Evolutionary conservation across 75 land plant genomes (phyloP).

Genomic region (Cryptomeria japonica): DNA sequence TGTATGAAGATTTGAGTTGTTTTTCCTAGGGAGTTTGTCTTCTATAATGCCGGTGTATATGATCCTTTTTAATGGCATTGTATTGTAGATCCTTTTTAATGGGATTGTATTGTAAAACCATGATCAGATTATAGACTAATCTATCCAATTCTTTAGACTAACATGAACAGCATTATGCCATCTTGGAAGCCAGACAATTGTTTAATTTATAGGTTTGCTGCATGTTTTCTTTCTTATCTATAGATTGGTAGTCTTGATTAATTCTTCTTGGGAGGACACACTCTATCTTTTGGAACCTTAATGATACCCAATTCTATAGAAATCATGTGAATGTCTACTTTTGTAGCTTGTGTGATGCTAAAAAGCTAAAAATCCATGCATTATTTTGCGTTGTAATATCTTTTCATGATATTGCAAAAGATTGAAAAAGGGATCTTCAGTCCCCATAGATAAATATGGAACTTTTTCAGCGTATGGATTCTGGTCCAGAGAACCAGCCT

Average conservation of each 20-base stretch:
- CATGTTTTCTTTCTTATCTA: not conserved
- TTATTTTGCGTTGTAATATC: not conserved
- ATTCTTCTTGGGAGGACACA: no score
- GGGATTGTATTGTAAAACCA: slow-evolving; percentile 1
- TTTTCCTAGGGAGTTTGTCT: not conserved
- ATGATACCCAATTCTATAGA: not conserved
- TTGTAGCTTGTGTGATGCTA: not conserved
- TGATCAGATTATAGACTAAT: not conserved
- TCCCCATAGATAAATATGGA: not conserved
- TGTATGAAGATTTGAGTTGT: not conserved
- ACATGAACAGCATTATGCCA: not conserved
- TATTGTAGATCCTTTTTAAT: not conserved
- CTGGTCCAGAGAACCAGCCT: not conserved
- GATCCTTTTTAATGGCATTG: not conserved
- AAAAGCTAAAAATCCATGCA: not conserved
- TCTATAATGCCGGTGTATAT: not conserved
- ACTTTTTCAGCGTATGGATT: not conserved
- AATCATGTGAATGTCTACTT: not conserved
- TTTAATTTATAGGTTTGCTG: not conserved
- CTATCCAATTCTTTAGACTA: not conserved
- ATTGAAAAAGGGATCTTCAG: not conserved
- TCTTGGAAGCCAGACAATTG: not conserved
- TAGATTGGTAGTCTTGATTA: no score
- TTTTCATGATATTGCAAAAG: not conserved
- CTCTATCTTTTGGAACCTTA: not conserved